These are phyloP conservation scores for Nothophaeocryptopus gaeumannii DNA, from an alignment of 2,329 filamentous ascomycete species.

Conservation along the genomic window DNA sequence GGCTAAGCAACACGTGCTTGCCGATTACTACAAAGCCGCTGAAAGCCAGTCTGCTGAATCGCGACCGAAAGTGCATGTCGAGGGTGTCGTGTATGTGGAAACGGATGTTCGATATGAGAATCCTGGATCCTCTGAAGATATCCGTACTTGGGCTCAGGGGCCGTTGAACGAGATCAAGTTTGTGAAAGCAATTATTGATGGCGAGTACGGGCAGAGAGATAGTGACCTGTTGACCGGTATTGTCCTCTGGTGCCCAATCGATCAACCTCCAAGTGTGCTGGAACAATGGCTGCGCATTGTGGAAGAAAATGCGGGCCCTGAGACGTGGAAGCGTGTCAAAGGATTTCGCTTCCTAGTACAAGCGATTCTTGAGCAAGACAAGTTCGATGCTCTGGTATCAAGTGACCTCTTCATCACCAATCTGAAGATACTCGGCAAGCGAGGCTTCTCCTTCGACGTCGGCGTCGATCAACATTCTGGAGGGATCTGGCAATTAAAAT, in stretches of 20 bases:
- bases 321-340: slow-evolving; percentile 64
- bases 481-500: slow-evolving; percentile 59
- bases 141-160: slow-evolving; percentile 59
- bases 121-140: slow-evolving; percentile 13
- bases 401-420: slow-evolving; percentile 43
- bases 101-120: slow-evolving; percentile 60
- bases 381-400: slow-evolving; percentile 37
- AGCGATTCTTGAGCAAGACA: slow-evolving; percentile 36
- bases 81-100: slow-evolving; percentile 79
- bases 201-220: slow-evolving; percentile 45
- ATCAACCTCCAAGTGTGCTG: slow-evolving; percentile 60
- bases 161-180: slow-evolving; percentile 72
- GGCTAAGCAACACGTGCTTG: slow-evolving; percentile 58
- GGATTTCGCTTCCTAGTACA: slow-evolving; percentile 84
- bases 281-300: slow-evolving; percentile 63
- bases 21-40: slow-evolving; percentile 31
- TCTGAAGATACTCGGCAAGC: slow-evolving; percentile 57
- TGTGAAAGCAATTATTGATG: slow-evolving; percentile 63
- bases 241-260: slow-evolving; percentile 82
- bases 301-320: slow-evolving; percentile 58
- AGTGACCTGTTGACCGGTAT: slow-evolving; percentile 63
- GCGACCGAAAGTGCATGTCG: slow-evolving; percentile 7
- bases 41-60: slow-evolving; percentile 18
- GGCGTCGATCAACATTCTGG: slow-evolving; percentile 78
- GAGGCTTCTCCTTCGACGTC: slow-evolving; percentile 72